Evolutionary conservation across 192 early-diverging fungal species (phyloP), one percentile per base, ranked within the genome.

Genomic region (Cetraspora pellucida): DNA sequence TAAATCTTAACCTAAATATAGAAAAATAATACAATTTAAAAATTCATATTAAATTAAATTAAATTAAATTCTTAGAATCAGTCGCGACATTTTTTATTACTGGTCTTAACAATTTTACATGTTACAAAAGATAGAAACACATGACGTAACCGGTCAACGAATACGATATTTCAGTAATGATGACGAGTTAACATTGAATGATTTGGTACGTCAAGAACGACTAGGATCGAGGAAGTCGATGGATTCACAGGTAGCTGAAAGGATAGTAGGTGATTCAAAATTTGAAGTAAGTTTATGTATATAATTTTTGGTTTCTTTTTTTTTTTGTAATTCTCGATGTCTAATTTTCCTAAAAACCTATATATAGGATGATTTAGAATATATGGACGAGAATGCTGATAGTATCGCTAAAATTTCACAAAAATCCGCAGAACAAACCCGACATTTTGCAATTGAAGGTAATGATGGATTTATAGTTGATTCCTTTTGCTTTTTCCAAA

Each of bases 331-430:
- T 46, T 46, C 27, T 28, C 47, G 7, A 37, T 2, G 7, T 7
- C 37, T 37, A 7, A 37, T 37, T 37, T 37, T 37, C 5, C 31
- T 37, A 37, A 0, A 37, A 37, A 37, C 13, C 13, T 17, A 43
- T 77, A 74, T 60, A 77, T 89, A 81, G 85, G 87, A 95, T 75
- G 89, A 95, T 69, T 82, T 93, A 43, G 97, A 99, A 55, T 96
- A 97, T 61, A 88, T 97, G 87, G 96, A 97, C 80, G 97, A 97
- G 28, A 89, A 92, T 23, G 86, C 89, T 0, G 96, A 98, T 77
- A 87, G 84, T 19, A 83, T 97, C 64, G 87, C 93, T 1, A 81
- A 85, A 49, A 87, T 82, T 52, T 87, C 86, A 23, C 85, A 86
- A 27, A 87, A 85, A 72, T 87, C 86, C 21, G 89, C 87, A 55